These are phyloP conservation scores for Xylaria palmicola DNA, from an alignment of 495 filamentous ascomycete genomes.

Conservation along the genomic window DNA sequence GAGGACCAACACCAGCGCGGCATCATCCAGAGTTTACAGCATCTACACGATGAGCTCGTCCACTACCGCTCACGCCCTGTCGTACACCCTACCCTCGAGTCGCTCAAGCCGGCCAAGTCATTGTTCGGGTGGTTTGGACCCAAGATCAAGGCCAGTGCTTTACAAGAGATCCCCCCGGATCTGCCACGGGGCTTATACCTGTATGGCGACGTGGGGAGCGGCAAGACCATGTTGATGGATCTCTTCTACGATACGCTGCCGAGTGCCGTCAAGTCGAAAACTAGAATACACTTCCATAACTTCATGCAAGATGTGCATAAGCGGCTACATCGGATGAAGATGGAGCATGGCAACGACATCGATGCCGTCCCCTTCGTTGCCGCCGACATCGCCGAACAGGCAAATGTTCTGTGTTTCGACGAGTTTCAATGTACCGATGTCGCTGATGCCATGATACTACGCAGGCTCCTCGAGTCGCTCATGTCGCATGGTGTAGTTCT, in stretches of 20 bases:
- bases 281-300: constrained; percentile 97
- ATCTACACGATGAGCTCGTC: constrained; percentile 80
- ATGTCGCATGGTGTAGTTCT: constrained; percentile 97
- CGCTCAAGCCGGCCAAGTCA: constrained; percentile 62
- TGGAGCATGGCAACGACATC: constrained; percentile 82
- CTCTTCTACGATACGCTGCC: constrained; percentile 96
- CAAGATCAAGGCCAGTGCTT: constrained; percentile 27
- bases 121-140: constrained; percentile 70
- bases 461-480: constrained; percentile 79
- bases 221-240: constrained; percentile 99
- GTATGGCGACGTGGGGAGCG: constrained; percentile 95
- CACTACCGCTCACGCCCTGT: constrained; percentile 71
- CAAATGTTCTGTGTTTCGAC: constrained; percentile 91
- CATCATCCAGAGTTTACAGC: constrained; percentile 84
- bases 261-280: constrained; percentile 74
- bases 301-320: constrained; percentile 99
- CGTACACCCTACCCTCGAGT: constrained; percentile 73
- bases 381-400: constrained; percentile 82
- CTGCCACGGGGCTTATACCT: constrained; percentile 90
- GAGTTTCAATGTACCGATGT: constrained; percentile 99
- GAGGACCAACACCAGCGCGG: constrained; percentile 91
- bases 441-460: constrained; percentile 96
- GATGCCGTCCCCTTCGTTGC: constrained; percentile 92
- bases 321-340: constrained; percentile 84
- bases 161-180: constrained; percentile 61